phyloP scores from a whole-genome alignment of 2,329 filamentous ascomycete species.

The Aspergillus puulaauensis region DNA sequence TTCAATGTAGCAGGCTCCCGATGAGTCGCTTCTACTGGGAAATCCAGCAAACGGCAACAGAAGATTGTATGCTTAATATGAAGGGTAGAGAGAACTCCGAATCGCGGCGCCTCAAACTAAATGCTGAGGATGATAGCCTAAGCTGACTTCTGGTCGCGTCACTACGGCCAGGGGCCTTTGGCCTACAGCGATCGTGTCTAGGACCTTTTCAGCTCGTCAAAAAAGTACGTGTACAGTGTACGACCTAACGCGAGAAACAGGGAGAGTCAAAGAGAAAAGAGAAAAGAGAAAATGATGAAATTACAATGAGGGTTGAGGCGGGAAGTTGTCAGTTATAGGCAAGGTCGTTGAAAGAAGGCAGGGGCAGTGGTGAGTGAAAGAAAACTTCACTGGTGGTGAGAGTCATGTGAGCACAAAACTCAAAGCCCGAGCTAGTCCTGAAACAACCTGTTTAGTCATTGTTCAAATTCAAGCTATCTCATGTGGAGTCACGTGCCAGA shows the following conservation, averaged over 20 bases:
- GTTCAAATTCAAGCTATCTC: neutral
- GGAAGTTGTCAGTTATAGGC: neutral
- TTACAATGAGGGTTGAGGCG: slow-evolving; percentile 16
- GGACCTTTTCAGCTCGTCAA: slow-evolving; percentile 29
- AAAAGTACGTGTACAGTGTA: slow-evolving; percentile 39
- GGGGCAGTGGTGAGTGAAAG: no score
- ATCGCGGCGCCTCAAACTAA: slow-evolving; percentile 15
- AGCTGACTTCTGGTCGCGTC: slow-evolving; percentile 33
- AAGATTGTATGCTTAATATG: slow-evolving; percentile 19
- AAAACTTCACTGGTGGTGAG: slow-evolving; percentile 3
- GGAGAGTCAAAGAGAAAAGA: slow-evolving; percentile 14
- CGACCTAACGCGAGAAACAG: slow-evolving; percentile 30
- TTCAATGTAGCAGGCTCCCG: slow-evolving; percentile 14
- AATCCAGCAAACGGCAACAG: slow-evolving; percentile 21
- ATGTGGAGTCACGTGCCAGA: neutral
- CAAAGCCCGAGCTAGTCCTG: slow-evolving; percentile 10
- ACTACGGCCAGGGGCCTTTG: slow-evolving; percentile 38
- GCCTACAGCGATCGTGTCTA: slow-evolving; percentile 37
- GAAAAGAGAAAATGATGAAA: slow-evolving; percentile 8
- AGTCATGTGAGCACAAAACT: slow-evolving; percentile 23
- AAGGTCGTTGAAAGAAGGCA: neutral
- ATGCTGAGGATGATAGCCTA: slow-evolving; percentile 22
- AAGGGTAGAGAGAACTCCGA: slow-evolving; percentile 10
- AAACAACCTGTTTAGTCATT: neutral
- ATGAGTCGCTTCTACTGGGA: slow-evolving; percentile 26